These are phyloP conservation scores for Leucosporidium creatinivorum DNA, from an alignment of 768 basidiomycete species.

Conservation along the genomic window DNA sequence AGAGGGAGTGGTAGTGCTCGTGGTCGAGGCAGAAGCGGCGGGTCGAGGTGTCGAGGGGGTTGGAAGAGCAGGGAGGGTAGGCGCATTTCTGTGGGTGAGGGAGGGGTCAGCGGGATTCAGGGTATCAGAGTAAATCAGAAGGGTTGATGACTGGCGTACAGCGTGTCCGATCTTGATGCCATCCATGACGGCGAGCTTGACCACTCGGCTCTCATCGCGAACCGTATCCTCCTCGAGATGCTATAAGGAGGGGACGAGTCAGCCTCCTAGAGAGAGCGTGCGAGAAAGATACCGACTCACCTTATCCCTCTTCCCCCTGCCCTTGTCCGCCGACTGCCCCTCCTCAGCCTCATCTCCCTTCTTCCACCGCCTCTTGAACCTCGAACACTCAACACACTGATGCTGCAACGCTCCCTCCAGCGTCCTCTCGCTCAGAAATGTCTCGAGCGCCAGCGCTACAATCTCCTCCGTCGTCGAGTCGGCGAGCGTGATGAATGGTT, in stretches of 20 bases:
- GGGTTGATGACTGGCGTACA: no score
- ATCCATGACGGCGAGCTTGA: slow-evolving; percentile 21
- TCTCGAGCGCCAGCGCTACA: slow-evolving; percentile 8
- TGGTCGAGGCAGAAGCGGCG: slow-evolving; percentile 16
- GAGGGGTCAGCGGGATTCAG: neutral
- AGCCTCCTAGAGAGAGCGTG: no score
- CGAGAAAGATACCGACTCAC: no score
- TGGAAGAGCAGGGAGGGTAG: slow-evolving; percentile 5
- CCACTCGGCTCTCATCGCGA: neutral
- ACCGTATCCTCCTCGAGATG: neutral
- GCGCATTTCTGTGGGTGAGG: slow-evolving; percentile 18
- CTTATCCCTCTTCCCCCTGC: slow-evolving; percentile 1
- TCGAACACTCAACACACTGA: neutral
- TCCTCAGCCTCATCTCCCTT: neutral
- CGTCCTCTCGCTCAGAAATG: neutral
- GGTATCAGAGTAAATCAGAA: no score
- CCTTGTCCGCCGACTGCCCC: neutral
- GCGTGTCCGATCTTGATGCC: slow-evolving; percentile 18
- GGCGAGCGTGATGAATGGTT: neutral
- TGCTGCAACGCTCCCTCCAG: neutral
- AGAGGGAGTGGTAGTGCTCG: neutral
- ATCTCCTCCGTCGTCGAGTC: slow-evolving; percentile 2
- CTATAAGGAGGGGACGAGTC: neutral
- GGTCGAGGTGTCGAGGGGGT: slow-evolving; percentile 10
- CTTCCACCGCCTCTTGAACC: slow-evolving; percentile 1